A percentile compares a stretch with the other conserved stretches of the same genome.
Conservation (phyloP, 2,329 filamentous ascomycete genomes). For the Xylariaceae sp. region DNA sequence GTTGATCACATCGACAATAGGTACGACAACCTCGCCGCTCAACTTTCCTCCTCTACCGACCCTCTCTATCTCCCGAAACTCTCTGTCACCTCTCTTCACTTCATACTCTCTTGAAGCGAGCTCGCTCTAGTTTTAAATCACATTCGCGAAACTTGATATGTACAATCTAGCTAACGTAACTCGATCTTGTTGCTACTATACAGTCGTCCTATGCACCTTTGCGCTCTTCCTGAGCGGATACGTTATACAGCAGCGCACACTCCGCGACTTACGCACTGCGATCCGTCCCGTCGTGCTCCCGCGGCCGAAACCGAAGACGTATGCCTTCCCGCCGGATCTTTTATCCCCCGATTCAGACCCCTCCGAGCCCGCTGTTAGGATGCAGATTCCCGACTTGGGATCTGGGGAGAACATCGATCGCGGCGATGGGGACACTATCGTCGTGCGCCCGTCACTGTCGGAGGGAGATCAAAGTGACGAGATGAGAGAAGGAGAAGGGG, state of each 20-base stretch:
- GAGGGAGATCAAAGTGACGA: slow-evolving; percentile 16
- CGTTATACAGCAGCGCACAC: slow-evolving; percentile 79
- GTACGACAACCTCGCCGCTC: no score
- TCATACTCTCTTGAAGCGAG: no score
- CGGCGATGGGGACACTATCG: slow-evolving; percentile 21
- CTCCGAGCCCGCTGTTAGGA: slow-evolving; percentile 38
- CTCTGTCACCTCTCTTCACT: neutral
- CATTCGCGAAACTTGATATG: slow-evolving; percentile 20
- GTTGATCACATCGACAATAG: slow-evolving; percentile 58
- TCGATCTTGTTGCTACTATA: neutral
- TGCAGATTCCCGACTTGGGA: slow-evolving; percentile 23
- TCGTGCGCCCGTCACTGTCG: slow-evolving; percentile 34
- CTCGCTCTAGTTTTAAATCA: neutral
- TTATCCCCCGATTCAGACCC: slow-evolving; percentile 37
- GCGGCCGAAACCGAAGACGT: slow-evolving; percentile 44
- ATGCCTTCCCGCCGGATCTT: slow-evolving; percentile 19
- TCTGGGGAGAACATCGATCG: slow-evolving; percentile 26
- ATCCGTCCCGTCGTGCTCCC: slow-evolving; percentile 51
- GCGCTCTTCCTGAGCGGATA: slow-evolving; percentile 87
- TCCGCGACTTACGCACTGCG: slow-evolving; percentile 70
- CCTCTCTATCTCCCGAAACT: no score
- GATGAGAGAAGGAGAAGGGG: slow-evolving; percentile 7
- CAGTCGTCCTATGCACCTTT: slow-evolving; percentile 72
- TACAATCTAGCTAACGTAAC: neutral
- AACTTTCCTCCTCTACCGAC: no score